Evolutionary conservation across 1,284 basidiomycete species (phyloP).

Genomic region (Malassezia yamatoensis): DNA sequence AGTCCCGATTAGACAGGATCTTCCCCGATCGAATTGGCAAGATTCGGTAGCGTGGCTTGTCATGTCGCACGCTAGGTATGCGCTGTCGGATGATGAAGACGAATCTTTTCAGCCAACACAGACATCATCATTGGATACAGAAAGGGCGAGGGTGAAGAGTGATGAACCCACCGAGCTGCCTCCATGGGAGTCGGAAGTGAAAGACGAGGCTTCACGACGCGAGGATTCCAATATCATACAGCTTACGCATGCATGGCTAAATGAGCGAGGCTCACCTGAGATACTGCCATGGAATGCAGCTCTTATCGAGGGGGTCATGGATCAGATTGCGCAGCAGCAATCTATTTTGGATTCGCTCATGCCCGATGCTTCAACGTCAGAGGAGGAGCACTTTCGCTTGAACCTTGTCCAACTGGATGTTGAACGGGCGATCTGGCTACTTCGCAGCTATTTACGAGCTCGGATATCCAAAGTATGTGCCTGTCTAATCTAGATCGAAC

Average conservation of each 20-base stretch:
- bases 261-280: constrained; percentile 19
- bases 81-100: constrained; percentile 14
- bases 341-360: constrained; percentile 27
- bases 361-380: constrained; percentile 18
- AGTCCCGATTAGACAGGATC: neutral
- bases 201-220: neutral
- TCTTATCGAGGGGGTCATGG: constrained; percentile 17
- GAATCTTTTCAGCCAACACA: neutral
- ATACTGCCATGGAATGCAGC: constrained; percentile 15
- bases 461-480: constrained; percentile 26
- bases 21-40: neutral
- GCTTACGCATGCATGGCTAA: constrained; percentile 16
- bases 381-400: constrained; percentile 42
- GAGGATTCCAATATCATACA: constrained; percentile 3
- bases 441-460: constrained; percentile 29
- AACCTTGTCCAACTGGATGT: constrained; percentile 43
- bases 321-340: constrained; percentile 29
- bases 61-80: constrained; percentile 16
- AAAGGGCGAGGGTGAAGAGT: too few species aligned
- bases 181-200: neutral
- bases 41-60: neutral
- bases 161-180: neutral
- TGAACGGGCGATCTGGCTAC: constrained; percentile 38
- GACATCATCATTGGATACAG: neutral
- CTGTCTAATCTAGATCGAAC: constrained; percentile 23